Evolutionary conservation across 495 filamentous ascomycete genomes (phyloP).

Genomic region (Jackrogersella multiformis): DNA sequence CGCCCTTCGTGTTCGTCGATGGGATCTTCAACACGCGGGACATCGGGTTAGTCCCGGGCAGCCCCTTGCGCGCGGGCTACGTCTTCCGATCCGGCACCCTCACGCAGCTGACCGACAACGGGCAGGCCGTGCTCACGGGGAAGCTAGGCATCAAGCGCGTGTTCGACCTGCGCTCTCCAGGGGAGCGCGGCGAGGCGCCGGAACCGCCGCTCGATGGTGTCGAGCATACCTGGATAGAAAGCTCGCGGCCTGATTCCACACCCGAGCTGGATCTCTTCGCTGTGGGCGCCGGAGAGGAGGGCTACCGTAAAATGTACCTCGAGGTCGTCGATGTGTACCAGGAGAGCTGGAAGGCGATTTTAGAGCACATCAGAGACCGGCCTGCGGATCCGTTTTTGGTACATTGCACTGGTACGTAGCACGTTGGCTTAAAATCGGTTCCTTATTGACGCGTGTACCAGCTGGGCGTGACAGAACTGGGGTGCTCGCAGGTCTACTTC

Average conservation of each 20-base stretch:
- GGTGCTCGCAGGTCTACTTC: conserved; percentile 64
- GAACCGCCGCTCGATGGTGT: conserved; percentile 53
- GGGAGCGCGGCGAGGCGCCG: conserved; percentile 48
- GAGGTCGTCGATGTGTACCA: conserved; percentile 52
- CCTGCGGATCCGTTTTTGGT: conserved; percentile 51
- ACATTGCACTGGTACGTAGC: conserved; percentile 64
- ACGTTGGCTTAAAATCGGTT: too few relatives aligned
- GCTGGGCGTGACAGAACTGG: conserved; percentile 74
- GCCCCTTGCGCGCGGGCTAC: conserved; percentile 53
- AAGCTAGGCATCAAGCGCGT: conserved; percentile 52
- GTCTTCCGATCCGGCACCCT: conserved; percentile 64
- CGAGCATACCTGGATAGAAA: conserved; percentile 51
- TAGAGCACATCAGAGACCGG: conserved; percentile 51
- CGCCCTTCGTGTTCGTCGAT: conserved; percentile 64
- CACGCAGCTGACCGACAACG: conserved; percentile 45
- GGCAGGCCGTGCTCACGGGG: conserved; percentile 50
- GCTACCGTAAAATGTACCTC: conserved; percentile 54
- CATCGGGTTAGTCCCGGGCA: conserved; percentile 58
- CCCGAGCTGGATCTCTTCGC: conserved; percentile 49
- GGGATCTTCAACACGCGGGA: conserved; percentile 66
- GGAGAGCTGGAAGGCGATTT: conserved; percentile 47
- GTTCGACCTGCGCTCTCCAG: conserved; percentile 54
- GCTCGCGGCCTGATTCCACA: conserved; percentile 44
- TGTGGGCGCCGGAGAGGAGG: conserved; percentile 52
- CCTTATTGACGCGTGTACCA: conserved; percentile 31